Evolutionary conservation across 768 basidiomycete genomes (phyloP).

Genomic region (Boletellus ananiceps): DNA sequence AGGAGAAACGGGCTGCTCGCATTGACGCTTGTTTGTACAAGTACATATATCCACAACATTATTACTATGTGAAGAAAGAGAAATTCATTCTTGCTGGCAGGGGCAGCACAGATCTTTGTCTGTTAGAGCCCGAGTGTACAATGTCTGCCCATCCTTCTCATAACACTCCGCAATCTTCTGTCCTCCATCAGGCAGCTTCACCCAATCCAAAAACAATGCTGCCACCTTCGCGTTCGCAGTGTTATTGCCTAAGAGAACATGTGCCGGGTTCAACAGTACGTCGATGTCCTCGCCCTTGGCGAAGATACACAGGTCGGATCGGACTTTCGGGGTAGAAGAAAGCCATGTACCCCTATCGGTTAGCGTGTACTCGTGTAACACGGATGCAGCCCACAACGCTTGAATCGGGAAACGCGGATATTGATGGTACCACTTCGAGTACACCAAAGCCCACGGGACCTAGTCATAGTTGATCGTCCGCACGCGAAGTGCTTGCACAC

Average conservation of each 20-base stretch:
- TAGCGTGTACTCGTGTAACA: constrained; percentile 49
- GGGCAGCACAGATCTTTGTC: background rate
- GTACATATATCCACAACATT: background rate
- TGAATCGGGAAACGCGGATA: constrained; percentile 50
- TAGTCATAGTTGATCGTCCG: constrained; percentile 13
- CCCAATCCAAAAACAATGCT: constrained; percentile 43
- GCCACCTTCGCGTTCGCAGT: constrained; percentile 28
- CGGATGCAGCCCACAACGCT: constrained; percentile 44
- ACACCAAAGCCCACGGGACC: constrained; percentile 51
- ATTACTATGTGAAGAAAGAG: no score
- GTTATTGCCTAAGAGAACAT: constrained; percentile 35
- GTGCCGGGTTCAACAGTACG: constrained; percentile 45
- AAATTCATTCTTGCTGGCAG: background rate
- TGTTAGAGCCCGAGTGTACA: constrained; percentile 32
- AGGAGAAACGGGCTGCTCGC: background rate
- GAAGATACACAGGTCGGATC: constrained; percentile 34
- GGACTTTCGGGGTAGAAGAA: constrained; percentile 35
- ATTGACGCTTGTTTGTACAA: constrained; percentile 22
- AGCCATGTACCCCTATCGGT: constrained; percentile 50
- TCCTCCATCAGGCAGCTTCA: constrained; percentile 37
- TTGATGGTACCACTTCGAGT: constrained; percentile 58
- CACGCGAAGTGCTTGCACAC: background rate
- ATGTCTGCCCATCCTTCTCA: constrained; percentile 28
- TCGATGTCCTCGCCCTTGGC: constrained; percentile 39
- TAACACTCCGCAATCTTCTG: constrained; percentile 41